Evolutionary conservation across 148 eudicot species (phyloP), one percentile per base, ranked within the genome.

Genomic region (Camellia granthamiana): DNA sequence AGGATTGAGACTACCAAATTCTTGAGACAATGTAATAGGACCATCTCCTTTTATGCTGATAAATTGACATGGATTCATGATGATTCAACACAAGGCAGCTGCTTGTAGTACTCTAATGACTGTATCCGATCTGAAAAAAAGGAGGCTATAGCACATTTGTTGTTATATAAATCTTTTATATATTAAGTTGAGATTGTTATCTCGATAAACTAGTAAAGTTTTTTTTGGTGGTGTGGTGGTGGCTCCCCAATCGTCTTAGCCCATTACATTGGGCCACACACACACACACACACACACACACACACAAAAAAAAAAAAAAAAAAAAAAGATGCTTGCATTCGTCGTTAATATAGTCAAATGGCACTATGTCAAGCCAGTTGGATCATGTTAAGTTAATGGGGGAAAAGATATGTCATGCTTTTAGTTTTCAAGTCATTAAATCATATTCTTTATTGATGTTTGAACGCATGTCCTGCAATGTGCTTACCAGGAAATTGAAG

Each of bases 401-500:
- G 10, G 10, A 12, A 7, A 14, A 12, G 23, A 44, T n/a, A 5
- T 42, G 15, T 49, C 30, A 42, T 15, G 78, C 51, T 55, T 30
- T 64, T 47, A 64, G 9, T 64, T 49, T 21, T 60, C 3, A 15
- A 5, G 5, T 55, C 15, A 10, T 18, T 66, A 55, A 54, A 56
- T 43, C 43, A 44, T 18, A 11, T 60, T 67, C 3, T 11, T 46
- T 12, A 47, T 44, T 21, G 30, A 67, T 14, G 18, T 7, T 30
- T 51, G 11, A 65, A 41, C 23, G 41, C 16, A 23, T 75, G 49
- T 9, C 8, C 23, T 75, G 75, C 68, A 66, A 65, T 55, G 74
- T 81, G 83, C 59, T 74, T 62, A 14, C 47, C 85, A 95, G 98
- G 98, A 95, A 95, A 95, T 95, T 71, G 98, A 95, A 87, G 97